Conservation (phyloP, 257 asterid species). For the Oldenlandia corymbosa region DNA sequence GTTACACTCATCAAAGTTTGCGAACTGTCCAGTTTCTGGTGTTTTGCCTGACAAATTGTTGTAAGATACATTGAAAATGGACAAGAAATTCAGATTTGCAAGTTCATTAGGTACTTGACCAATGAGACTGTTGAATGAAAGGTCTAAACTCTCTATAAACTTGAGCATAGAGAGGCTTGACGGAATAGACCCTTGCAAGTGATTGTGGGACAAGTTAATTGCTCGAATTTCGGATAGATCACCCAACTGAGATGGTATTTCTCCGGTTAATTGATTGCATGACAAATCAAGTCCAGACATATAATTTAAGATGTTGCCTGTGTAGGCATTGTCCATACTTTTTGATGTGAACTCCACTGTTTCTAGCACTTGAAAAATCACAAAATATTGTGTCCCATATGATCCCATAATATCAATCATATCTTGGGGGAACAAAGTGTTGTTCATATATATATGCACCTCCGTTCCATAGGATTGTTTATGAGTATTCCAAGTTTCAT, state of each 20-base stretch:
- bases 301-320: constrained; percentile 9
- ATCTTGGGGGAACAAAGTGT: no score
- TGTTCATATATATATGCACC: no score
- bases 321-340: background rate
- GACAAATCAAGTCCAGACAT: constrained; percentile 16
- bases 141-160: constrained; percentile 13
- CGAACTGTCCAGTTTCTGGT: constrained; percentile 9
- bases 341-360: constrained; percentile 6
- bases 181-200: constrained; percentile 5
- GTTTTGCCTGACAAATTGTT: constrained; percentile 12
- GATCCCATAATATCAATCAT: no score
- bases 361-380: background rate
- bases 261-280: constrained; percentile 4
- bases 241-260: constrained; percentile 7
- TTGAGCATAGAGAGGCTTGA: background rate
- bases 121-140: constrained; percentile 12
- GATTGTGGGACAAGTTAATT: constrained; percentile 6
- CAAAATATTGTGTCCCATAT: no score
- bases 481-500: no score
- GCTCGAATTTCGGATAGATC: background rate
- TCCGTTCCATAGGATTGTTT: no score
- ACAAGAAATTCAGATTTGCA: constrained; percentile 3
- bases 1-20: constrained; percentile 7
- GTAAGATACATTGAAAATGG: constrained; percentile 10
- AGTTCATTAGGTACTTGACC: constrained; percentile 6